Conservation (phyloP, 768 basidiomycete genomes). For the Mycena latifolia region DNA sequence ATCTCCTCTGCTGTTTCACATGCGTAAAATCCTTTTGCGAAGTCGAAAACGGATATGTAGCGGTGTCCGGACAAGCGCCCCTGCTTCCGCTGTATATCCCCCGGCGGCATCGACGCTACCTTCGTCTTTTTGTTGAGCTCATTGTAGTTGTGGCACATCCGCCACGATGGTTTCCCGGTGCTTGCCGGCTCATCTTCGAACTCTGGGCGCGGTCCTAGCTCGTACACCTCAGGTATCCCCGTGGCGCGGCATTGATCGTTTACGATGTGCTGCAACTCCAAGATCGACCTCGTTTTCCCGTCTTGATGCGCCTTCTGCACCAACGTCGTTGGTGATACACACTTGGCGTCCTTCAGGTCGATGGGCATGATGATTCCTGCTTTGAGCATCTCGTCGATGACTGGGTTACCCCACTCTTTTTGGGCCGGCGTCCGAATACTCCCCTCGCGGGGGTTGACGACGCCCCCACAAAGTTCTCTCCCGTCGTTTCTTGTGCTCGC, state of each 20-base stretch:
- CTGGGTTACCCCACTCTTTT: constrained; percentile 12
- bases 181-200: neutral
- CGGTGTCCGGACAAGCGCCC: neutral
- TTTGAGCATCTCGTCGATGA: constrained; percentile 49
- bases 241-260: constrained; percentile 47
- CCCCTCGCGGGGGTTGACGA: too few species aligned
- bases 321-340: constrained; percentile 46
- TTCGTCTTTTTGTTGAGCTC: constrained; percentile 7
- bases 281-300: constrained; percentile 41
- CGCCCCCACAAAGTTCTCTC: too few species aligned
- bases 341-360: constrained; percentile 47
- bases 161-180: neutral
- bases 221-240: constrained; percentile 38
- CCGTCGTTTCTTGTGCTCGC: too few species aligned
- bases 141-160: neutral
- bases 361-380: constrained; percentile 48
- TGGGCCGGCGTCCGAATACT: constrained; percentile 39
- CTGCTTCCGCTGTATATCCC: constrained; percentile 5
- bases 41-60: neutral
- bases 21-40: neutral
- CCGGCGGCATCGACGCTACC: neutral
- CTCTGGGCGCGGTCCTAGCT: constrained; percentile 10
- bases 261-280: constrained; percentile 46
- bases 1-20: neutral
- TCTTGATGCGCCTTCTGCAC: constrained; percentile 50